Evolutionary conservation across 1,284 basidiomycete genomes (phyloP), one percentile per base, ranked within the genome.

Genomic region (Ganoderma lingzhi): DNA sequence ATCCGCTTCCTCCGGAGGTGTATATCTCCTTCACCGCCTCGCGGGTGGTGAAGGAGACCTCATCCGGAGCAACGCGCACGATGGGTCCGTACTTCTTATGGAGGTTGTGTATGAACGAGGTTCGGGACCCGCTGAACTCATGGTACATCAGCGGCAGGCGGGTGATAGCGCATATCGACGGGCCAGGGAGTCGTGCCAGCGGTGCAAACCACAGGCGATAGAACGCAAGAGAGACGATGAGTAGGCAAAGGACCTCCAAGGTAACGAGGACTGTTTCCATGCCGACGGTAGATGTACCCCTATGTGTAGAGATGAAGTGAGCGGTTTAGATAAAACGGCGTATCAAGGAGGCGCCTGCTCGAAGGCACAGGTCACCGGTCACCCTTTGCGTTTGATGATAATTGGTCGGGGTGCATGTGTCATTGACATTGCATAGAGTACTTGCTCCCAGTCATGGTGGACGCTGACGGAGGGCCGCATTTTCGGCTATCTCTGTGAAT

Each of bases 21-120:
- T 77, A 77, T 41, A 77, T 75, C 66, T 77, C 75, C 67, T 77
- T 77, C 45, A 64, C 72, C 1, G 76, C 75, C 37, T 76, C 75
- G 56, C 72, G 72, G 6, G 53, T 71, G 32, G 76, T 75, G 41
- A 78, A 77, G 3, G 77, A 74, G 10, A 79, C 73, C 66, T 79
- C 78, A 55, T 78, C 66, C 3, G 78, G 78, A 0, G 75, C 77
- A 14, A 79, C 67, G 10, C 77, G 77, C 28, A 79, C 78, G 6
- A 76, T 64, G 3, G 76, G 74, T 0, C 78, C 78, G 48, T 78
- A 77, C 39, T 71, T 67, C 39, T 71, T 39, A 55, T 79, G 78
- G 23, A 78, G 63, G 1, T 55, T 56, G 65, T 76, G 77, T 12
- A 78, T 72, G 72, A 73, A 76, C 23, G 30, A 44, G 10, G 72